Evolutionary conservation across 352 stramenopile genomes (phyloP), one percentile per base, ranked within the genome.

Genomic region (Halophytophthora polymorphica): DNA sequence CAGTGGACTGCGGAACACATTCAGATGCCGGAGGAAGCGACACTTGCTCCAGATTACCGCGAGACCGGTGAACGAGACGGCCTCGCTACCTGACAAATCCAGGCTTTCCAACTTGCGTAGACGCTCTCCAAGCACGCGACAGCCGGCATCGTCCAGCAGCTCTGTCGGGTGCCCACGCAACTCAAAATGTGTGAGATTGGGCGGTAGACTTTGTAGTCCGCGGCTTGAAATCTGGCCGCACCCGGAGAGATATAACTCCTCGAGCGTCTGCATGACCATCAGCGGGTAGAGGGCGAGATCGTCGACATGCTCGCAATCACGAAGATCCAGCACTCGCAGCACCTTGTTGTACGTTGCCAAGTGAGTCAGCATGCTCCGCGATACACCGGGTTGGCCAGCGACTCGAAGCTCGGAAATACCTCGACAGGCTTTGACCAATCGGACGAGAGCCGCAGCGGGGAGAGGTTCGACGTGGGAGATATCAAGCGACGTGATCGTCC

Each of bases 211-310:
- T 12, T 53, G 44, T 13, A 89, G 44, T 3, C 77, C 77, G 3
- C 56, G 61, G 4, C 52, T 56, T 0, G 71, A 76, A 15, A 84
- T 40, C 17, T 46, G 23, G 2, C 6, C 13, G 14, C 63, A 77
- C 1, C 76, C 64, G 18, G 61, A 82, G n/a, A 89, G 55, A 3
- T 53, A 58, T 4, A 90, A 56, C 12, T 79, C 54, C 36, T 71
- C 21, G 0, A 91, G 44, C 4, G 77, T 83, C 41, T 71, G 61
- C 63, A 89, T 83, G 22, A 88, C 73, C 1, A 75, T 23, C 11
- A 91, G 38, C 23, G 80, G 71, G 21, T 84, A 91, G 14, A 91
- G 36, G 4, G 75, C 57, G 8, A 91, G 51, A 29, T 91, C 76
- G 31, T 89, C 80, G 1, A 89, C 50, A 10, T 61, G 41, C 0